Percentiles rank a stretch among this genome's conserved stretches.
Conservation (phyloP, 2,329 filamentous ascomycete species). For the Penicillium rolfsii region DNA sequence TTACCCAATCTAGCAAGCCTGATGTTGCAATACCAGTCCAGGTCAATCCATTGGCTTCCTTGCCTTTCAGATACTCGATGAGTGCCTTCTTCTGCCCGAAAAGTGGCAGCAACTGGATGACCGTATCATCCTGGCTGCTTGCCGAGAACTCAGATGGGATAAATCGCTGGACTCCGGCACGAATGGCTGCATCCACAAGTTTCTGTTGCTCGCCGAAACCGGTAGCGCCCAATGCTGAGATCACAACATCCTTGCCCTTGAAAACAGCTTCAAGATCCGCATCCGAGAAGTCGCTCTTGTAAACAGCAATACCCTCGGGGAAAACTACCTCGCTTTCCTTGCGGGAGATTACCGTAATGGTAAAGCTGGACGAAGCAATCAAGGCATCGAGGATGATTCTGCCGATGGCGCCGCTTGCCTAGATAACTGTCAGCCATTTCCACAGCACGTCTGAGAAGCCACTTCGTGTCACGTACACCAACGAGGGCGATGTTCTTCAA, state of each 20-base stretch:
- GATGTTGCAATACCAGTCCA: conserved; percentile 65
- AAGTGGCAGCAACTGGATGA: conserved; percentile 30
- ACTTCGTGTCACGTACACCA: neutral
- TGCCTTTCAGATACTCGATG: conserved; percentile 58
- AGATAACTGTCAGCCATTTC: neutral
- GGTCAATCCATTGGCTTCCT: conserved; percentile 52
- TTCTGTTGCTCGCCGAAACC: conserved; percentile 34
- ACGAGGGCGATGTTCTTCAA: conserved; percentile 1
- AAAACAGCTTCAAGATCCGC: conserved; percentile 31
- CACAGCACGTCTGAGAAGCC: neutral
- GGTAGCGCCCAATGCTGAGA: conserved; percentile 33
- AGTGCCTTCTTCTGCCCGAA: conserved; percentile 33
- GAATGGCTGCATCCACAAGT: conserved; percentile 38
- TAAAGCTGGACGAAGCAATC: neutral
- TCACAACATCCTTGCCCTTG: conserved; percentile 36
- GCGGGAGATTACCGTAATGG: neutral
- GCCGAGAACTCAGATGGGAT: conserved; percentile 40
- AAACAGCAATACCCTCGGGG: neutral
- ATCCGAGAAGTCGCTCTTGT: conserved; percentile 1
- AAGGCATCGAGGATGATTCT: neutral
- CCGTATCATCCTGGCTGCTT: conserved; percentile 31
- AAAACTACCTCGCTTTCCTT: conserved; percentile 1
- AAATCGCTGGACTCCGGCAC: conserved; percentile 39
- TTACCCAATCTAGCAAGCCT: conserved; percentile 63
- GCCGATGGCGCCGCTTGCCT: conserved; percentile 5